Evolutionary conservation across 1,139 yeast species (phyloP).

Genomic region (Kodamaea ohmeri): DNA sequence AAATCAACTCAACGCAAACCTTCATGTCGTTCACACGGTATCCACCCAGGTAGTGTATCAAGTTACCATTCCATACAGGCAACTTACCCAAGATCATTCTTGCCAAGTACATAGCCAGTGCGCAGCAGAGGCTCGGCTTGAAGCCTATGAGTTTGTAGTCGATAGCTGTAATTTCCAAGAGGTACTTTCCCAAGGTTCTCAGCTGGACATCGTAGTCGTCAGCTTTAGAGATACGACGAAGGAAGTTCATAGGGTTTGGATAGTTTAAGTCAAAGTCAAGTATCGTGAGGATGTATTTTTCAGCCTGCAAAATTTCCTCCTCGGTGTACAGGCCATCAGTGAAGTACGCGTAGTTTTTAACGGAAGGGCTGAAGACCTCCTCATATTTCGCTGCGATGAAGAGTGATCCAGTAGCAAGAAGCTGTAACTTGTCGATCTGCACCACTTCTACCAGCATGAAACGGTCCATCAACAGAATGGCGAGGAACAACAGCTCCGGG

Average conservation of each 20-base stretch:
- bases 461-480: slow-evolving; percentile 88
- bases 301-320: slow-evolving; percentile 85
- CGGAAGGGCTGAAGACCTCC: slow-evolving; percentile 90
- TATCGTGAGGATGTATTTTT: slow-evolving; percentile 73
- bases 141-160: slow-evolving; percentile 79
- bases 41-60: slow-evolving; percentile 91
- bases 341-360: slow-evolving; percentile 82
- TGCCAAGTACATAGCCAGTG: slow-evolving; percentile 88
- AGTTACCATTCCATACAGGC: slow-evolving; percentile 77
- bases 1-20: slow-evolving; percentile 68
- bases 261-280: slow-evolving; percentile 78
- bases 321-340: slow-evolving; percentile 83
- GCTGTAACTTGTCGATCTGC: slow-evolving; percentile 79
- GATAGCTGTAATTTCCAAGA: slow-evolving; percentile 76
- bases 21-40: slow-evolving; percentile 70
- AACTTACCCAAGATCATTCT: slow-evolving; percentile 71
- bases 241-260: slow-evolving; percentile 92
- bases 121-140: slow-evolving; percentile 82
- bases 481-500: slow-evolving; percentile 87
- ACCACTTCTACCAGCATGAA: slow-evolving; percentile 80
- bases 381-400: slow-evolving; percentile 95
- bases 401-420: slow-evolving; percentile 85
- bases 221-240: slow-evolving; percentile 90
- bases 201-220: slow-evolving; percentile 93
- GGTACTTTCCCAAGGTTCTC: slow-evolving; percentile 86